A percentile compares a stretch with the other conserved stretches of the same genome.
phyloP scores from a whole-genome alignment of 331 rosid species.

The Malus hybrid region DNA sequence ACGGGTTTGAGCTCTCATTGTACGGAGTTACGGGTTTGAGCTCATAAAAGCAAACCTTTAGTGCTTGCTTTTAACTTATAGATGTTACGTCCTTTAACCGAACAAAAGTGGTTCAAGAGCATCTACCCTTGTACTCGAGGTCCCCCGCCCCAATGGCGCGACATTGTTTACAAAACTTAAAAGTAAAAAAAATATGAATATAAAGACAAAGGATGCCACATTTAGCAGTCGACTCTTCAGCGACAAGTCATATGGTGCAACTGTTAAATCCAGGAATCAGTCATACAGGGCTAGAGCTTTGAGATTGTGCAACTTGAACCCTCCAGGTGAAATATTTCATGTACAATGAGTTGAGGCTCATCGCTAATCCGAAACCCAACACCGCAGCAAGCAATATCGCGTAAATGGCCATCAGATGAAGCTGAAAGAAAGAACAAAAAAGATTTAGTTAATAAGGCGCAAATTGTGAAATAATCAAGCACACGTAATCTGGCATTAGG shows the following conservation, averaged over 20 bases:
- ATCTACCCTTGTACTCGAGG: no score
- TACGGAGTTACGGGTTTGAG: no score
- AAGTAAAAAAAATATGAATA: not conserved
- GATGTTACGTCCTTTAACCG: not conserved
- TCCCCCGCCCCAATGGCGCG: not conserved
- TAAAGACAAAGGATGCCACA: not conserved
- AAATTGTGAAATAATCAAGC: not conserved
- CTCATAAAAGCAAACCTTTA: no score
- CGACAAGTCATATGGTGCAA: not conserved
- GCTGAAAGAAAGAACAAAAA: constrained; percentile 34
- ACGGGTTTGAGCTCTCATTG: no score
- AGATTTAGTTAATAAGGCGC: not conserved
- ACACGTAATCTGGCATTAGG: not conserved
- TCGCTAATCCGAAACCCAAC: constrained; percentile 70
- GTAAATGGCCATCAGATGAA: constrained; percentile 57
- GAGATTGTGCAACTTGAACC: constrained; percentile 40
- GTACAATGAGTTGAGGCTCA: constrained; percentile 58
- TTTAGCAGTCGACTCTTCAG: not conserved
- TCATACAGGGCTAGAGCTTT: constrained; percentile 46
- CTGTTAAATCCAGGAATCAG: constrained; percentile 2
- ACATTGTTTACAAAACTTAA: not conserved
- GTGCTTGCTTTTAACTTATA: not conserved
- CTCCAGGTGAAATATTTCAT: constrained; percentile 64
- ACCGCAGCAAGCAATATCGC: constrained; percentile 69
- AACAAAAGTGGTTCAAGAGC: not conserved